Percentiles rank a stretch among this genome's conserved stretches.
Evolutionary conservation across 2,329 filamentous ascomycete genomes (phyloP).

Genomic region (Fusarium tjaetaba): DNA sequence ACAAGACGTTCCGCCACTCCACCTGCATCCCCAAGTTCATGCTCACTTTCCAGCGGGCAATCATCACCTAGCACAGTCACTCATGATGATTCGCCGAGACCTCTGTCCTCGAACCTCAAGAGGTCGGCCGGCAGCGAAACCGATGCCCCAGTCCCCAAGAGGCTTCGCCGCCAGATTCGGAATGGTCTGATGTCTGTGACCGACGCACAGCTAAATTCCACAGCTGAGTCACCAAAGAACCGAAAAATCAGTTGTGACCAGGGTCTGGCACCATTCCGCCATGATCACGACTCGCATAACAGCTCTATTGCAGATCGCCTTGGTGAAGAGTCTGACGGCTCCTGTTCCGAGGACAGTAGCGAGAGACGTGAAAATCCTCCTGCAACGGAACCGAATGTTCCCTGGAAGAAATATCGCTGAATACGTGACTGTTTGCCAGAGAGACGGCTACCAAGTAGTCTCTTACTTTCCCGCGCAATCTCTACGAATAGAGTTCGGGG

Average conservation of each 20-base stretch:
- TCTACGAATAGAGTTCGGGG: accelerated
- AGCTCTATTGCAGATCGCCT: accelerated
- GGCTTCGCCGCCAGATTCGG: background rate
- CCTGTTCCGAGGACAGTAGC: background rate
- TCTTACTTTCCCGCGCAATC: accelerated
- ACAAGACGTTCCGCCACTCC: accelerated
- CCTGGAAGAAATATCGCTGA: accelerated
- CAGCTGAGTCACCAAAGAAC: background rate
- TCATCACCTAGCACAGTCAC: background rate
- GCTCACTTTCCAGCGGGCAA: background rate
- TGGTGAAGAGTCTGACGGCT: too few species aligned
- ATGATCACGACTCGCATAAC: accelerated
- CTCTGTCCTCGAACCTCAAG: background rate
- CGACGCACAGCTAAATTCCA: background rate
- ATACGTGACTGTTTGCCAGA: accelerated
- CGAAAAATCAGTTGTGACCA: background rate
- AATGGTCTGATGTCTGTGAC: background rate
- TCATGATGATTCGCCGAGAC: accelerated
- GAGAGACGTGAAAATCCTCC: accelerated
- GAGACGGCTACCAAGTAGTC: background rate
- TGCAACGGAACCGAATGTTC: accelerated
- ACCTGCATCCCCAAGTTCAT: background rate
- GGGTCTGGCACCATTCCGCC: background rate
- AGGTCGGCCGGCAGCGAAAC: background rate
- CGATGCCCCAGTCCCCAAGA: accelerated